A percentile compares a stretch with the other conserved stretches of the same genome.
Evolutionary conservation across 2,329 filamentous ascomycete species (phyloP).

Genomic region (Neocucurbitaria cava): DNA sequence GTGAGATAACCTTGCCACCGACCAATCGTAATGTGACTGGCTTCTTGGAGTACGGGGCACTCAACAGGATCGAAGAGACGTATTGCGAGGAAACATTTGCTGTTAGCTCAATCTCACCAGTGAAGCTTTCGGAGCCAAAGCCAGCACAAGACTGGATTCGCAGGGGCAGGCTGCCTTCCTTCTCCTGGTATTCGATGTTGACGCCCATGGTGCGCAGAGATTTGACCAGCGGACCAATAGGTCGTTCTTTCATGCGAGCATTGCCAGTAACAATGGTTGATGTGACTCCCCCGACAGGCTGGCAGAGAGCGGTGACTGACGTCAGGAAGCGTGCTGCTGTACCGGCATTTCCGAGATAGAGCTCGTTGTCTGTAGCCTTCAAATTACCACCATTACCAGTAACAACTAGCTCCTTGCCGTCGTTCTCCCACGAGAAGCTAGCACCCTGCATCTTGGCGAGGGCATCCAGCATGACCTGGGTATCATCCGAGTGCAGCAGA

Average conservation of each 20-base stretch:
- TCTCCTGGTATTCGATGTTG: slow-evolving; percentile 84
- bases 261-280: slow-evolving; percentile 91
- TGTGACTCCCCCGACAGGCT: slow-evolving; percentile 64
- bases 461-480: slow-evolving; percentile 96
- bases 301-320: slow-evolving; percentile 85
- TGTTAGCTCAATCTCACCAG: slow-evolving; percentile 87
- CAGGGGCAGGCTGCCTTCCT: slow-evolving; percentile 82
- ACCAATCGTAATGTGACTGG: slow-evolving; percentile 89
- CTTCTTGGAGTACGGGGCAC: slow-evolving; percentile 93
- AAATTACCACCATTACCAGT: slow-evolving; percentile 89
- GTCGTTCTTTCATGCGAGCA: slow-evolving; percentile 92
- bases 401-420: slow-evolving; percentile 88
- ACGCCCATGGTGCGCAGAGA: slow-evolving; percentile 87
- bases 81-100: slow-evolving; percentile 99
- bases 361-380: slow-evolving; percentile 73
- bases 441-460: slow-evolving; percentile 84
- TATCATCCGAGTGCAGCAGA: slow-evolving; percentile 93
- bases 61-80: slow-evolving; percentile 96
- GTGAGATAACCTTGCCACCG: slow-evolving; percentile 96
- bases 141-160: slow-evolving; percentile 70
- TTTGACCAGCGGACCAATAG: slow-evolving; percentile 91
- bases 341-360: slow-evolving; percentile 96
- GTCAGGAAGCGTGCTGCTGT: slow-evolving; percentile 96
- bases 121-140: slow-evolving; percentile 68
- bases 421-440: slow-evolving; percentile 91